Conservation (phyloP, 176 grass and related monocot genomes). For the Tuctoria greenei region DNA sequence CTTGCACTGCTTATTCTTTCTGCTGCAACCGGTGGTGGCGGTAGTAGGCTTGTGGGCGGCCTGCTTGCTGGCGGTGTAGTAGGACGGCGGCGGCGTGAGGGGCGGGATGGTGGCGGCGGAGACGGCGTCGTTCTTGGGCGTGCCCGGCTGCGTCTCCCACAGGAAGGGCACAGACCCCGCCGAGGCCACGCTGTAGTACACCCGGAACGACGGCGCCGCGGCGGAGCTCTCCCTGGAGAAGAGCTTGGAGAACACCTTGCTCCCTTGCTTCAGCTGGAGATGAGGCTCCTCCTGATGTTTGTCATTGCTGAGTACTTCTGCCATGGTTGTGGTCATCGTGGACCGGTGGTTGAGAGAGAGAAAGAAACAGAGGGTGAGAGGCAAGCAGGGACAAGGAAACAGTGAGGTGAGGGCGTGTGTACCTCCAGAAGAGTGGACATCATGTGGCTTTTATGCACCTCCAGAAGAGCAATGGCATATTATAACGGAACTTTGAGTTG, state of each 20-base stretch:
- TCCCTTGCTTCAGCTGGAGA: constrained; percentile 46
- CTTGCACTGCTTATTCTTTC: constrained; percentile 36
- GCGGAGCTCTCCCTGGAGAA: constrained; percentile 51
- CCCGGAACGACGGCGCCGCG: constrained; percentile 67
- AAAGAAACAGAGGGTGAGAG: neutral
- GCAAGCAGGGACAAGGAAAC: neutral
- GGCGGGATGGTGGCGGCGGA: constrained; percentile 30
- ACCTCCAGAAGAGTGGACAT: neutral
- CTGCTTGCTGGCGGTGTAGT: constrained; percentile 32
- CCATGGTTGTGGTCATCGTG: constrained; percentile 22
- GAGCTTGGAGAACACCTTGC: constrained; percentile 59
- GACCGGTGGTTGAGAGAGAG: neutral
- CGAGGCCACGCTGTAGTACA: constrained; percentile 77
- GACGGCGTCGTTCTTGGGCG: constrained; percentile 58
- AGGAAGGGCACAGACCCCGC: constrained; percentile 72
- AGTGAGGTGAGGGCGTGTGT: neutral
- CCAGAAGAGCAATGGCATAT: neutral
- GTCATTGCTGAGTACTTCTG: constrained; percentile 1
- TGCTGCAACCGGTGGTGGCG: neutral
- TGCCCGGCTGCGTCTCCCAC: constrained; percentile 92
- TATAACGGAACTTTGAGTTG: neutral
- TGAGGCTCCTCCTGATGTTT: neutral
- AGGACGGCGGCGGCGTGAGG: constrained; percentile 77
- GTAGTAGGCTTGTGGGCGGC: neutral
- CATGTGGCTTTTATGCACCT: constrained; percentile 29